Percentiles rank a stretch among this genome's conserved stretches.
Evolutionary conservation across 768 basidiomycete genomes (phyloP).

Genomic region (Tubosaeta sp.): DNA sequence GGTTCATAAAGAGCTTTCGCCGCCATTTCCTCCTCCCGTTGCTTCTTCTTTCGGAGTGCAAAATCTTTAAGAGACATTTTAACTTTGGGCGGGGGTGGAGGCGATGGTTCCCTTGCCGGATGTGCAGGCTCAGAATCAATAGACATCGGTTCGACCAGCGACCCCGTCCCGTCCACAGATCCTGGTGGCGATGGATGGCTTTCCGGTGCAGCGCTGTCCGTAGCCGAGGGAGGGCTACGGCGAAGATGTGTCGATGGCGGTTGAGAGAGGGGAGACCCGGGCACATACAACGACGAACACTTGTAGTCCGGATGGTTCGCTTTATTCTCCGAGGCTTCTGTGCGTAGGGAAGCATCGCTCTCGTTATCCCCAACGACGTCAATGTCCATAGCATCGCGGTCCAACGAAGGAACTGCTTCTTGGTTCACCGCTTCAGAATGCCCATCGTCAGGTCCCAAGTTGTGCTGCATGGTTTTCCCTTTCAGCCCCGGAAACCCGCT

Average conservation of each 20-base stretch:
- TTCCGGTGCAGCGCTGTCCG: neutral
- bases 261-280: conserved; percentile 2
- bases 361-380: conserved; percentile 7
- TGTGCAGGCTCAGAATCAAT: conserved; percentile 6
- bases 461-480: neutral
- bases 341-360: neutral
- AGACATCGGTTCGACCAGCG: conserved; percentile 8
- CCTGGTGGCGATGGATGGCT: neutral
- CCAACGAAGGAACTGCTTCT: neutral
- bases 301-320: neutral
- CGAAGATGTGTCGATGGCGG: neutral
- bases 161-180: conserved; percentile 1
- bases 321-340: neutral
- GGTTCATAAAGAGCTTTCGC: conserved; percentile 28
- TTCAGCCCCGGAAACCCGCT: conserved; percentile 10
- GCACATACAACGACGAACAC: neutral
- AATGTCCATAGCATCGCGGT: conserved; percentile 22
- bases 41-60: conserved; percentile 50
- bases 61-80: conserved; percentile 57
- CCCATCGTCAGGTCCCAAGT: neutral
- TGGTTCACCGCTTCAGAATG: neutral
- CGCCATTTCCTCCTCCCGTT: conserved; percentile 42
- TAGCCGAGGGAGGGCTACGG: neutral
- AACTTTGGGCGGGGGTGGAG: conserved; percentile 45
- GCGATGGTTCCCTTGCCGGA: conserved; percentile 20